These are phyloP conservation scores for Quillaja saponaria DNA, from an alignment of 306 rosid genomes.

Conservation along the genomic window DNA sequence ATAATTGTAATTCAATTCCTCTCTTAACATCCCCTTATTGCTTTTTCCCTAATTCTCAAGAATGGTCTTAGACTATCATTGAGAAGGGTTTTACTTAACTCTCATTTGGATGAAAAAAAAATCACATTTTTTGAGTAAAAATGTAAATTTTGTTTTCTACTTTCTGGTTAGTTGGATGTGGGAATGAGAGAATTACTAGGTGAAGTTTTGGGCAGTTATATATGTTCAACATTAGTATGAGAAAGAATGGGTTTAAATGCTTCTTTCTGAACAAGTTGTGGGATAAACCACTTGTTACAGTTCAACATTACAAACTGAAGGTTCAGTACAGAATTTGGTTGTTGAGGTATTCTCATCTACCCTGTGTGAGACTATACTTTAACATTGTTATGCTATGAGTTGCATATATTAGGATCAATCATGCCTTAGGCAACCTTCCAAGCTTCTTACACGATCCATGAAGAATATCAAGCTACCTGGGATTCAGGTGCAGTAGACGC, in stretches of 20 bases:
- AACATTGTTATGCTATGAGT: too few species aligned
- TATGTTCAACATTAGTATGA: conserved; percentile 15
- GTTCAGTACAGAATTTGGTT: conserved; percentile 14
- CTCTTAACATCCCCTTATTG: neutral
- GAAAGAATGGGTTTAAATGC: neutral
- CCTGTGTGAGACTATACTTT: neutral
- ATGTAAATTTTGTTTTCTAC: conserved; percentile 1
- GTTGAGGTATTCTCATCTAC: too few species aligned
- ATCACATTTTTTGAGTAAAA: neutral
- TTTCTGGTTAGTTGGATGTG: neutral
- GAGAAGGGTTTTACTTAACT: neutral
- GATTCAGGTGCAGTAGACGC: neutral
- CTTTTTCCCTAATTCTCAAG: neutral
- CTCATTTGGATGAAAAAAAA: neutral
- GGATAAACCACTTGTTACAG: conserved; percentile 18
- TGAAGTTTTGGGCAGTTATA: conserved; percentile 3
- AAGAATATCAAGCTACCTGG: neutral
- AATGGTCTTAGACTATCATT: neutral
- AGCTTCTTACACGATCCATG: neutral
- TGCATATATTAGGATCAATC: too few species aligned
- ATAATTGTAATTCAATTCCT: neutral
- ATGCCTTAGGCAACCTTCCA: too few species aligned
- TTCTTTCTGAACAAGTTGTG: neutral
- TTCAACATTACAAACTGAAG: conserved; percentile 11
- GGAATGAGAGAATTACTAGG: conserved; percentile 8